Conservation (phyloP, 106 monocot species). For the Allium fistulosum region DNA sequence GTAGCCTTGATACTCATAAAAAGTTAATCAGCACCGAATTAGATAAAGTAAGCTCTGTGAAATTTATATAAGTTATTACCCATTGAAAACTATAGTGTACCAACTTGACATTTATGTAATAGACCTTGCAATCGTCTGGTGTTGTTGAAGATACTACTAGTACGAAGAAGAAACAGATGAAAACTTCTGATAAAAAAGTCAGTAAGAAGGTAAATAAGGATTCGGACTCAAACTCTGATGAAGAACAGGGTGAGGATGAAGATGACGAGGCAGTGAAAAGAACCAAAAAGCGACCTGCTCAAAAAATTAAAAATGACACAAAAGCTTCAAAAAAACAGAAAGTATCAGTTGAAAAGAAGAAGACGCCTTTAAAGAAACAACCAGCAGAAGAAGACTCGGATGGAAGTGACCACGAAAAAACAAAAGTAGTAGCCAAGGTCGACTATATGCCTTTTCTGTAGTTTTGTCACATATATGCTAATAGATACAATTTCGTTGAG, state of each 20-base stretch:
- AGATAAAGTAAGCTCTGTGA: constrained; percentile 38
- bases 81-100: background rate
- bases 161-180: constrained; percentile 35
- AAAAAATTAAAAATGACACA: constrained; percentile 33
- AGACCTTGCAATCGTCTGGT: constrained; percentile 42
- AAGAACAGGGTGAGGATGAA: constrained; percentile 32
- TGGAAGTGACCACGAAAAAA: constrained; percentile 26
- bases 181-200: constrained; percentile 15
- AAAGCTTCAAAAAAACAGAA: constrained; percentile 42
- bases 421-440: constrained; percentile 45
- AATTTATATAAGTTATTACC: background rate
- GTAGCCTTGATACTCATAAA: constrained; percentile 75
- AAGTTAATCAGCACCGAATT: constrained; percentile 56
- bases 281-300: constrained; percentile 41
- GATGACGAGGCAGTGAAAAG: constrained; percentile 22
- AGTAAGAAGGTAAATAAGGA: constrained; percentile 18
- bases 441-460: background rate
- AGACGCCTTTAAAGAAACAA: constrained; percentile 37
- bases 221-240: constrained; percentile 40
- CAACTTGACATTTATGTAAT: constrained; percentile 4
- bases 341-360: constrained; percentile 27
- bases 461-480: background rate
- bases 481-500: background rate
- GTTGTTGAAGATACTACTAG: constrained; percentile 26
- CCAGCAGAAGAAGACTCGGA: constrained; percentile 20